Conservation (phyloP, 1,284 basidiomycete species). For the Tilletia indica region DNA sequence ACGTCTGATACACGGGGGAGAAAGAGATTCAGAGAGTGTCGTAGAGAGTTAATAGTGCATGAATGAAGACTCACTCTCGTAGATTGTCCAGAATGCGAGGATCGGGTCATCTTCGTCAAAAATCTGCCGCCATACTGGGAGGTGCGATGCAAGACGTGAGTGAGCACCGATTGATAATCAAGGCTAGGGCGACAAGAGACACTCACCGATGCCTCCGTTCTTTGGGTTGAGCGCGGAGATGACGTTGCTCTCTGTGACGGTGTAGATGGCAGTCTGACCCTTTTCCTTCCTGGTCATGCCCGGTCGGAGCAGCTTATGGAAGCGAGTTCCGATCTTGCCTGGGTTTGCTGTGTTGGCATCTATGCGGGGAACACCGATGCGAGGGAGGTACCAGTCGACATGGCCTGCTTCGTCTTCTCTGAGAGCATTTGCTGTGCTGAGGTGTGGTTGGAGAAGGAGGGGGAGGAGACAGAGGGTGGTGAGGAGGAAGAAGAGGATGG, state of each 20-base stretch:
- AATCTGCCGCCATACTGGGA: constrained; percentile 75
- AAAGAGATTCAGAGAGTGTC: not conserved
- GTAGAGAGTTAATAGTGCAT: constrained; percentile 19
- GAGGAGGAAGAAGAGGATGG: not conserved
- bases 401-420: constrained; percentile 26
- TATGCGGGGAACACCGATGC: constrained; percentile 34
- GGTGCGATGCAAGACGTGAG: constrained; percentile 19
- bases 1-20: constrained; percentile 55
- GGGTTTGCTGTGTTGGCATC: constrained; percentile 12
- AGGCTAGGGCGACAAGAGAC: no score
- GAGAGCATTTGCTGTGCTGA: not conserved
- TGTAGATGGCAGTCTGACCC: constrained; percentile 64
- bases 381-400: constrained; percentile 40
- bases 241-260: constrained; percentile 74
- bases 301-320: constrained; percentile 54
- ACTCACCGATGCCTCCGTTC: constrained; percentile 72
- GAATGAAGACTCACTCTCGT: constrained; percentile 54
- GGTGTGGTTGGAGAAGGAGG: not conserved
- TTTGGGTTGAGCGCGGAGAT: constrained; percentile 72
- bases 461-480: not conserved
- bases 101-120: constrained; percentile 70
- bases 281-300: constrained; percentile 42
- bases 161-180: not conserved
- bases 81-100: constrained; percentile 67
- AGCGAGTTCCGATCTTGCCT: constrained; percentile 37